Conservation (phyloP, 2,329 filamentous ascomycete species). For the Botrytis elliptica region DNA sequence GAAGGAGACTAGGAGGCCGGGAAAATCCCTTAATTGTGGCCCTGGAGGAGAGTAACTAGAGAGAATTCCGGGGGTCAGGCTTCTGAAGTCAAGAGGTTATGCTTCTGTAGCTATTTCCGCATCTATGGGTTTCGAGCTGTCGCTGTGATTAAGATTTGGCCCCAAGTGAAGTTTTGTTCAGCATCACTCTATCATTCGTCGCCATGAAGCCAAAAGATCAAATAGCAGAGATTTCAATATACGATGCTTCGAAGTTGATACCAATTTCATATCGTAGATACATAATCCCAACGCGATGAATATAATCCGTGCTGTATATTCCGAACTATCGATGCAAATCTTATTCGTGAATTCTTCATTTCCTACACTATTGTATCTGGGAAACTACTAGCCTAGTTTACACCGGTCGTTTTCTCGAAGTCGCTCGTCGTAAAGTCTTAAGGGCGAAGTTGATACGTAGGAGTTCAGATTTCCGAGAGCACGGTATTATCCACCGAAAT, state of each 20-base stretch:
- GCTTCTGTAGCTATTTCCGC: not conserved
- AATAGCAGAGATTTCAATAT: not conserved
- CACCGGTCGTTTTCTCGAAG: too few relatives aligned
- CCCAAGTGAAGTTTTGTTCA: not conserved
- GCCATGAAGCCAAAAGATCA: not conserved
- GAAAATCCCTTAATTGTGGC: not conserved
- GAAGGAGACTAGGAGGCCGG: not conserved
- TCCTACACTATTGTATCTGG: too few relatives aligned
- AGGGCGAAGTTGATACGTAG: too few relatives aligned
- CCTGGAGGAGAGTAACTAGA: not conserved
- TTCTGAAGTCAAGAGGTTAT: too few relatives aligned
- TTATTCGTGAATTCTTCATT: too few relatives aligned
- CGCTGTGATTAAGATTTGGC: accelerated
- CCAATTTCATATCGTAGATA: not conserved
- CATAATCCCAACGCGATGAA: not conserved
- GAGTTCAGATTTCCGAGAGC: too few relatives aligned
- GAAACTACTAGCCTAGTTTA: too few relatives aligned
- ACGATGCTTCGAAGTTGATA: accelerated
- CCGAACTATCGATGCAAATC: too few relatives aligned
- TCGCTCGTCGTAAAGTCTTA: too few relatives aligned
- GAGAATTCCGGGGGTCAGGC: too few relatives aligned
- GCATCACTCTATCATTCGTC: not conserved
- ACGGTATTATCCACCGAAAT: too few relatives aligned
- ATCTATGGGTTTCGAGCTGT: not conserved
- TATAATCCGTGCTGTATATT: too few relatives aligned